A percentile compares a stretch with the other conserved stretches of the same genome.
Evolutionary conservation across 352 stramenopile genomes (phyloP).

Genomic region (Pythium vanterpoolii): DNA sequence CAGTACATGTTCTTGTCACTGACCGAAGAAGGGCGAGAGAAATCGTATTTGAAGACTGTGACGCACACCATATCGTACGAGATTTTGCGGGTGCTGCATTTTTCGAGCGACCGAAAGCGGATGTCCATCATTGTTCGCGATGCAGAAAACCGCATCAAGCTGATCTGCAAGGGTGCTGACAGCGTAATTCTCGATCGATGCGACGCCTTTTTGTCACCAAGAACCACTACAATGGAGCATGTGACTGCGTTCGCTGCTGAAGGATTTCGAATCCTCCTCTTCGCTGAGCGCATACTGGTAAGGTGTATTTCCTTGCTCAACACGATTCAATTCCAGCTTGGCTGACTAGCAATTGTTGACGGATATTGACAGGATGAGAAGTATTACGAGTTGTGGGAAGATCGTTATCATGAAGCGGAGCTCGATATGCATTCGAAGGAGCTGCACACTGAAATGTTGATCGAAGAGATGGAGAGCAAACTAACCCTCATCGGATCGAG

Average conservation of each 20-base stretch:
- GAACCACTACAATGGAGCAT: conserved; percentile 60
- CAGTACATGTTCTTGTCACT: conserved; percentile 55
- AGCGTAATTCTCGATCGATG: conserved; percentile 74
- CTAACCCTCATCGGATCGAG: conserved; percentile 86
- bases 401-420: conserved; percentile 64
- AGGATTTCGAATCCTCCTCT: conserved; percentile 83
- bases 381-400: conserved; percentile 71
- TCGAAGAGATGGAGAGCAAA: conserved; percentile 81
- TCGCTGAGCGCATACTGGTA: conserved; percentile 73
- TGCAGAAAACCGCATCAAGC: conserved; percentile 42
- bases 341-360: not conserved
- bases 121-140: conserved; percentile 83
- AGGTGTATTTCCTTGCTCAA: not conserved
- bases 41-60: conserved; percentile 58
- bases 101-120: conserved; percentile 75
- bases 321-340: not conserved
- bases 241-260: conserved; percentile 81
- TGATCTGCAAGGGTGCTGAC: conserved; percentile 83
- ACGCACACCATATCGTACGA: conserved; percentile 68
- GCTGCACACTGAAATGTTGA: conserved; percentile 43
- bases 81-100: conserved; percentile 65
- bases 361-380: conserved; percentile 38
- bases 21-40: conserved; percentile 54
- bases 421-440: conserved; percentile 71
- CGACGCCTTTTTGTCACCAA: conserved; percentile 51